Evolutionary conservation across 176 grass and related monocot genomes (phyloP), one percentile per base, ranked within the genome.

Genomic region (Phyllostachys edulis): DNA sequence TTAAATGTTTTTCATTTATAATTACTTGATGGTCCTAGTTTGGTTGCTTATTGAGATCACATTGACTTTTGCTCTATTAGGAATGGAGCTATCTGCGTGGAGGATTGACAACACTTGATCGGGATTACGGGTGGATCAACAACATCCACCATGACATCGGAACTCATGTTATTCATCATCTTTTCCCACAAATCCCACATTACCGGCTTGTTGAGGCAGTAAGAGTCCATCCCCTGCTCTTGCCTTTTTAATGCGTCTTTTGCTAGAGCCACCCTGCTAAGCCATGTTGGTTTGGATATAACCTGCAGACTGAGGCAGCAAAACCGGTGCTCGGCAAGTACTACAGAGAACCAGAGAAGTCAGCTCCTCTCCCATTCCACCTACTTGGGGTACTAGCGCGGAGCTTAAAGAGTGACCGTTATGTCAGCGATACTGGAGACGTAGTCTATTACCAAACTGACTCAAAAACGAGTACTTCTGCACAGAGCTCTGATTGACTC

Each of bases 91-190:
- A 97, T 81, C 86, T 97, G 21, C 92, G 95, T 21, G 95, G 95
- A 79, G 95, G 95, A 74, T 47, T 97, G 83, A 97, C 95, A 26
- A 97, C 95, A 20, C 86, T 97, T 18, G 95, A 97, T 84, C 90
- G 95, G 50, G 92, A 97, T 51, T 97, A 97, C 62, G 95, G 95
- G 59, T 86, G 63, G 92, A 94, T 97, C 71, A 97, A 97, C 81
- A 91, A 97, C 37, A 86, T 97, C 40, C 95, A 97, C 82, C 95
- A 97, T 82, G 95, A 97, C 79, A 97, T 97, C 54, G 95, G 95
- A 62, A 97, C 95, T 67, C 95, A 97, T 86, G 95, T 94, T 79
- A 93, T 97, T 54, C 95, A 97, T 81, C 95, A 97, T 75, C 90
- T 97, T 72, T 97, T 94, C 80, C 95, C 92, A 0, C 95, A 97